A percentile compares a stretch with the other conserved stretches of the same genome.
These are phyloP conservation scores for Xerophyta viscosa DNA, from an alignment of 106 monocot species.

Conservation along the genomic window DNA sequence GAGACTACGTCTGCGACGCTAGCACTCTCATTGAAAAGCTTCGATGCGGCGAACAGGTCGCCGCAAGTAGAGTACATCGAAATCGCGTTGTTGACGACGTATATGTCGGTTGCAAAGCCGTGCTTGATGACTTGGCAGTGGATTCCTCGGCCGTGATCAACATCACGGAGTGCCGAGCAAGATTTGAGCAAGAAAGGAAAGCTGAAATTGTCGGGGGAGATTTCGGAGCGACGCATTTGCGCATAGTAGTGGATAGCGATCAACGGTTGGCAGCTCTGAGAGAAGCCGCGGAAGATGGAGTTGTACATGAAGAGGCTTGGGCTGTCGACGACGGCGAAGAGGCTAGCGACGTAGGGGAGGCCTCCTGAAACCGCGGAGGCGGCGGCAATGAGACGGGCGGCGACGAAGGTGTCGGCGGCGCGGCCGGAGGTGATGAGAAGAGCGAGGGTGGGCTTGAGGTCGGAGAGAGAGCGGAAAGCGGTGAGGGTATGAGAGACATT, in stretches of 20 bases:
- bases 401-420: conserved; percentile 28
- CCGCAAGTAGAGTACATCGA: conserved; percentile 37
- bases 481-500: conserved; percentile 33
- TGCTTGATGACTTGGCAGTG: conserved; percentile 33
- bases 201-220: conserved; percentile 44
- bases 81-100: conserved; percentile 48
- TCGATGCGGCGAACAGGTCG: conserved; percentile 30
- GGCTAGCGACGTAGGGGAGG: conserved; percentile 18
- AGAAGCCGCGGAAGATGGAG: conserved; percentile 66
- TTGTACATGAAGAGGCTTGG: conserved; percentile 53
- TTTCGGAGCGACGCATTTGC: conserved; percentile 19
- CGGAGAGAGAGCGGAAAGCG: conserved; percentile 23
- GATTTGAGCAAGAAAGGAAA: conserved; percentile 56
- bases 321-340: conserved; percentile 24
- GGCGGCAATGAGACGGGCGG: conserved; percentile 46
- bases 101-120: conserved; percentile 42
- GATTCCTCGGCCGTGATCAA: conserved; percentile 11
- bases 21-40: conserved; percentile 35
- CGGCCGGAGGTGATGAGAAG: conserved; percentile 31
- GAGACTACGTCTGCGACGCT: conserved; percentile 43
- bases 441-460: conserved; percentile 40
- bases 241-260: conserved; percentile 21
- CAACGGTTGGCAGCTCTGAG: conserved; percentile 13
- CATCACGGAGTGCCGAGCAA: conserved; percentile 2
- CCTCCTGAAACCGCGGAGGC: conserved; percentile 12